phyloP scores from a whole-genome alignment of 2,329 filamentous ascomycete species.

The Dryadomyces quercus-mongolicae region DNA sequence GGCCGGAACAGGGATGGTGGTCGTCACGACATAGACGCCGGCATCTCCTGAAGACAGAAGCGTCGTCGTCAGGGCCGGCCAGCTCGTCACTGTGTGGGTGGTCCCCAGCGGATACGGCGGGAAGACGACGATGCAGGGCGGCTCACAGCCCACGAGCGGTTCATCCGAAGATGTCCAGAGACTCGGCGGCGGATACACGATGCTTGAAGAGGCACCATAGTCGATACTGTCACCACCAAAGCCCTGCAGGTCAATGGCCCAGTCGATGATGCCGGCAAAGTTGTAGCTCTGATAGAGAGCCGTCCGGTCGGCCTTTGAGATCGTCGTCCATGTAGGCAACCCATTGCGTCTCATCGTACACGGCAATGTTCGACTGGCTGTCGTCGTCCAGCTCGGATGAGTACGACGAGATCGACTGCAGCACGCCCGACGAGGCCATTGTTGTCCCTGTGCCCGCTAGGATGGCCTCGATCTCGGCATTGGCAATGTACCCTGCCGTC shows the following conservation, averaged over 20 bases:
- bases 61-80: too few species aligned
- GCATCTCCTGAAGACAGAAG: too few species aligned
- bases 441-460: not conserved
- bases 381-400: conserved; percentile 3
- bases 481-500: conserved; percentile 24
- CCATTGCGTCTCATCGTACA: conserved; percentile 11
- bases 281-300: conserved; percentile 6
- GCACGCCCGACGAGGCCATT: not conserved
- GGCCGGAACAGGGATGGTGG: too few species aligned
- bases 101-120: too few species aligned
- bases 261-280: conserved; percentile 14
- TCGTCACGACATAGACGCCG: too few species aligned
- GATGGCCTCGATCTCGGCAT: conserved; percentile 23
- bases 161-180: too few species aligned
- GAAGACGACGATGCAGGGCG: too few species aligned
- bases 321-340: conserved; percentile 11
- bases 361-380: conserved; percentile 9
- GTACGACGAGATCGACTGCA: not conserved
- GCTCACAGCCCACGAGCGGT: too few species aligned
- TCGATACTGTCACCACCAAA: too few species aligned
- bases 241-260: conserved; percentile 15
- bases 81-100: too few species aligned
- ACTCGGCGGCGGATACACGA: too few species aligned
- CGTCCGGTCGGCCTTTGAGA: conserved; percentile 10
- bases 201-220: too few species aligned